Evolutionary conservation across 129 eudicot species (phyloP), one percentile per base, ranked within the genome.

Genomic region (Glebionis coronaria): DNA sequence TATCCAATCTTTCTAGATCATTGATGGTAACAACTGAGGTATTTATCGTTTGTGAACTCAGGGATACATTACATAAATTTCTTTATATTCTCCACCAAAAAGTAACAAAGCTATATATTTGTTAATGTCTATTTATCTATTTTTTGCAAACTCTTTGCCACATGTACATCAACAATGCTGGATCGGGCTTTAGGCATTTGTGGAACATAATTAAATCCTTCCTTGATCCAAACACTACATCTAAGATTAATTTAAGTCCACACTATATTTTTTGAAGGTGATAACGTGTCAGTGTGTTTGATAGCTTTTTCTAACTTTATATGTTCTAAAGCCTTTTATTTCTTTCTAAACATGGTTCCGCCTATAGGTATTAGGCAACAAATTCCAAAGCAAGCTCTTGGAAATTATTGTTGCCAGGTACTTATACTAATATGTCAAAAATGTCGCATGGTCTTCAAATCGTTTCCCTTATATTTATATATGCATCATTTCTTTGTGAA

Each of bases 1-100:
- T 47, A 75, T 92, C 58, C 96, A 86, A 68, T 80, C 87, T 27
- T 86, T 92, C 67, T 96, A 92, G 70, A 81, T 71, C 69, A 80
- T 92, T 55, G 98, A 92, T 61, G 96, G 98, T 62, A 84, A 92
- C 78, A 92, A 92, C 98, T 19, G 98, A 92, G 95, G 98, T 92
- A 71, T 63, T 50, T 70, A 1, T 12, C 56, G n/a, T 7, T 50
- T 65, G 25, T 44, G 23, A 29, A 42, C 23, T 29, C 4, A 12
- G 40, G 12, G 12, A 56, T n/a, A n/a, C n/a, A n/a, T n/a, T n/a
- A n/a, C n/a, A n/a, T n/a, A n/a, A n/a, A n/a, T n/a, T n/a, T n/a
- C 18, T 56, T 56, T 27, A 6, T 56, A 65, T 44, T 44, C 42
- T 35, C 61, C 49, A 52, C 44, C 63, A 58, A 57, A 45, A 70